These are phyloP conservation scores for Fusarium luffae DNA, from an alignment of 2,329 filamentous ascomycete species.

Conservation along the genomic window DNA sequence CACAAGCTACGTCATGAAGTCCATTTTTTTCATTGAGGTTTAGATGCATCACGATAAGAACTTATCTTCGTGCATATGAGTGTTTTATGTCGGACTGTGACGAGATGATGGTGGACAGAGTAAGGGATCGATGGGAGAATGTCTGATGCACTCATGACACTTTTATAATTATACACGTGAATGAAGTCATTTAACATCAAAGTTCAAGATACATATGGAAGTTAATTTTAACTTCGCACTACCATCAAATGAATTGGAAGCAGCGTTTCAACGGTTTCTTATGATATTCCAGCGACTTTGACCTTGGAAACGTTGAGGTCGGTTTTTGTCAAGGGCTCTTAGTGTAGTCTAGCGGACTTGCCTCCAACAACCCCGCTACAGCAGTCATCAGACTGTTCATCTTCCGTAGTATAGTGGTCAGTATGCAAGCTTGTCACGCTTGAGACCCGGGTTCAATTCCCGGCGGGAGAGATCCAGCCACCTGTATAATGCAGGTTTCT, in stretches of 20 bases:
- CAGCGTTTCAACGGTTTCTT: too few species aligned
- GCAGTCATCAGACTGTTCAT: conserved; percentile 1
- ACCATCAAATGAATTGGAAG: too few species aligned
- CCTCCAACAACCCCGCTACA: conserved; percentile 4
- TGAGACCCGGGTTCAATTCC: conserved; percentile 16
- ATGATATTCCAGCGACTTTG: not conserved
- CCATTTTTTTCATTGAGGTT: fast-evolving
- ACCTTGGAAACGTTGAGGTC: fast-evolving
- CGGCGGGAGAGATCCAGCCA: conserved; percentile 18
- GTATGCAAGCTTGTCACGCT: conserved; percentile 16
- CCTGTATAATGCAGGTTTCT: not conserved
- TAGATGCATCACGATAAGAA: not conserved
- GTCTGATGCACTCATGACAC: not conserved
- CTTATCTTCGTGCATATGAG: not conserved
- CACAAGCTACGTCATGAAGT: conserved; percentile 15
- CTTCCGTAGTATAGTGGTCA: conserved; percentile 21
- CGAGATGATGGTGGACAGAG: not conserved
- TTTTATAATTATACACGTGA: not conserved
- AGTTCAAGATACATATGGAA: fast-evolving
- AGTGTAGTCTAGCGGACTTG: not conserved
- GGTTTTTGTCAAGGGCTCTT: fast-evolving
- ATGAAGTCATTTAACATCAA: not conserved
- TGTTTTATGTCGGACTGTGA: not conserved
- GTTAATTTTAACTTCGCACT: not conserved
- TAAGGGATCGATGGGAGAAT: not conserved